Base-by-base conservation (phyloP, 2,329 filamentous ascomycete genomes). In the Podosphaera leucotricha region DNA sequence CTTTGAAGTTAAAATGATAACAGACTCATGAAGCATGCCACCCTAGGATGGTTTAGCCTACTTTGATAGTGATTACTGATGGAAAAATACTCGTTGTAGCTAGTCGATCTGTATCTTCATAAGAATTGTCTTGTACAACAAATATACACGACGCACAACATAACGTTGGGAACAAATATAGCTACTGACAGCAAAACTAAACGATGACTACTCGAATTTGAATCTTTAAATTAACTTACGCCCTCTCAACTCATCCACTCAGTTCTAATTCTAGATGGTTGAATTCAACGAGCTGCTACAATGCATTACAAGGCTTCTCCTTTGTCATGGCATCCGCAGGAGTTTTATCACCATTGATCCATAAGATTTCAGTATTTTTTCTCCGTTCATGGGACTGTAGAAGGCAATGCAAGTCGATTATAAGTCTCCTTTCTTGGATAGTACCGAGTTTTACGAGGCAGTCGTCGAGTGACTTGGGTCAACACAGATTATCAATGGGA, bases 241-340 rank as follows among this genome's bases (percentile, higher is more conserved):
- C n/a, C n/a, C 35, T 37, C n/a, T 20, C 26, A 4, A 43, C 41
- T 28, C 41, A 43, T 44, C 37, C 43, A 20, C 16, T 38, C 13
- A 18, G 6, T 4, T 36, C 20, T 3, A 42, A 19, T 28, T 42
- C 22, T 4, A 42, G 20, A 19, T 30, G 26, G 28, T 42, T 42
- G 2, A 21, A 2, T 26, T 42, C 40, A 10, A 42, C 16, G 8
- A 42, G 40, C 13, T 21, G 40, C 22, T 42, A 13, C 18, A 42
- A 19, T 5, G 40, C 40, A 2, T 22, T 24, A 28, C n/a, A 26
- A 5, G 40, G 20, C n/a, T 24, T 42, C 28, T 2, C 40, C 16
- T 42, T 42, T 4, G 40, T 42, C 22, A 42, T 42, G 15, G 40
- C 21, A 42, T 42, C 40, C 20, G 40, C 40, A 18, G 20, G 40